These are phyloP conservation scores for Penicillium fimorum DNA, from an alignment of 495 filamentous ascomycete species.

Conservation along the genomic window DNA sequence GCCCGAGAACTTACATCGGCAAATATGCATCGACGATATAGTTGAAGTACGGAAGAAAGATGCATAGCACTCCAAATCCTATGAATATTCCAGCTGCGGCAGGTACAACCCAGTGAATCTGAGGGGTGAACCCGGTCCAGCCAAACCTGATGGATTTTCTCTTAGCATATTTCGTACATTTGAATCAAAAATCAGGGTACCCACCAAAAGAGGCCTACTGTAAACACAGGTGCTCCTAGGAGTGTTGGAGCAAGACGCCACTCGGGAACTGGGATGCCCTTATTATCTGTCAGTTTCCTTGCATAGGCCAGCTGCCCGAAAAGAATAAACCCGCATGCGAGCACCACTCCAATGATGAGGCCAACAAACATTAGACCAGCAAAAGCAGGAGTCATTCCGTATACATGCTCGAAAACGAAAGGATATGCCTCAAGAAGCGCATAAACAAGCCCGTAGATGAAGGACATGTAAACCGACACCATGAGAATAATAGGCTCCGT, in stretches of 20 bases:
- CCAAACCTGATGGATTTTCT: slow-evolving; percentile 35
- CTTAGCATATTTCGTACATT: not conserved
- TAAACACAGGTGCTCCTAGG: slow-evolving; percentile 49
- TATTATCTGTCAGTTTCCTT: slow-evolving; percentile 32
- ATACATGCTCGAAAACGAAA: slow-evolving; percentile 37
- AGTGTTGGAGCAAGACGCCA: slow-evolving; percentile 48
- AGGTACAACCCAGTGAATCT: slow-evolving; percentile 39
- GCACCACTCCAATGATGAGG: slow-evolving; percentile 35
- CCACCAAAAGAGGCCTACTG: slow-evolving; percentile 57
- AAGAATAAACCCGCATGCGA: slow-evolving; percentile 31
- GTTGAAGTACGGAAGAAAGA: slow-evolving; percentile 43
- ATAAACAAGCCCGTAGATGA: slow-evolving; percentile 48
- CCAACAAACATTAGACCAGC: slow-evolving; percentile 41
- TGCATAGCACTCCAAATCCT: slow-evolving; percentile 37
- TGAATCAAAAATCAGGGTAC: not conserved
- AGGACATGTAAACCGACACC: slow-evolving; percentile 47
- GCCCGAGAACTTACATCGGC: slow-evolving; percentile 60
- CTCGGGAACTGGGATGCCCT: slow-evolving; percentile 36
- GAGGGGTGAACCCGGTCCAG: slow-evolving; percentile 36
- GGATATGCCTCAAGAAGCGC: slow-evolving; percentile 46
- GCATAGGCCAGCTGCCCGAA: slow-evolving; percentile 30
- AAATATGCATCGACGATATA: slow-evolving; percentile 45
- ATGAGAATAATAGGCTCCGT: slow-evolving; percentile 48
- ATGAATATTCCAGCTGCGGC: slow-evolving; percentile 32
- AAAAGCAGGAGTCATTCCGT: slow-evolving; percentile 37